Conservation (phyloP, 805 yeast species). For the Kuraishia floccosa region DNA sequence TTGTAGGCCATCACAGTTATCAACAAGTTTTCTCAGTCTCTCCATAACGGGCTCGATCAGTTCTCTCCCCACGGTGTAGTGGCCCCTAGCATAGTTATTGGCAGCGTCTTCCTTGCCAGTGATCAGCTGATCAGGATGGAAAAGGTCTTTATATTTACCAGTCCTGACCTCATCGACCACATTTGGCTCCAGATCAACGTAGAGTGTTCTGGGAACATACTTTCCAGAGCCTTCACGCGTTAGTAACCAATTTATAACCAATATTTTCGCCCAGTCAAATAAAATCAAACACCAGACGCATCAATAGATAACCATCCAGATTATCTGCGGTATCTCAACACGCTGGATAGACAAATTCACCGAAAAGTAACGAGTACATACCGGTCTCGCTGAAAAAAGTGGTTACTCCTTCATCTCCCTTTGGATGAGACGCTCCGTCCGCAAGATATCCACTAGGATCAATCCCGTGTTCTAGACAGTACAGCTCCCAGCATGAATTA, state of each 20-base stretch:
- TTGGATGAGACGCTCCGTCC: conserved; percentile 55
- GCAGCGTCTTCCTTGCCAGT: conserved; percentile 95
- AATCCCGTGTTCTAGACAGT: conserved; percentile 88
- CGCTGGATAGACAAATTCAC: no score
- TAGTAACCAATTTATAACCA: no score
- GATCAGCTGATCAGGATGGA: conserved; percentile 89
- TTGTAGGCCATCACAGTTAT: conserved; percentile 87
- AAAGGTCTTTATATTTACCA: conserved; percentile 72
- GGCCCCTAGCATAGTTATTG: conserved; percentile 91
- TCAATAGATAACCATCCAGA: no score
- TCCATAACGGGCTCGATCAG: conserved; percentile 80
- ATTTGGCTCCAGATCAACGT: conserved; percentile 88
- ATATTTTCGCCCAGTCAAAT: no score
- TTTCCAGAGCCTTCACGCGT: conserved; percentile 52
- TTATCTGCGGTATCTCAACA: no score
- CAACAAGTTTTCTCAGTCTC: conserved; percentile 79
- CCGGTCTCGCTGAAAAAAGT: conserved; percentile 81
- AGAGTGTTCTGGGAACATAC: conserved; percentile 86
- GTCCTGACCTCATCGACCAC: conserved; percentile 89
- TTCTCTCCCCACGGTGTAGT: conserved; percentile 87
- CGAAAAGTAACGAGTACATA: conserved; percentile 2
- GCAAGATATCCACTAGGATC: conserved; percentile 75
- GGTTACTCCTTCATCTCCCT: conserved; percentile 83
- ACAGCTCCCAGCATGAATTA: conserved; percentile 91
- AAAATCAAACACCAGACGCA: no score